These are phyloP conservation scores for Helminthosporium solani DNA, from an alignment of 2,329 filamentous ascomycete genomes.

Conservation along the genomic window DNA sequence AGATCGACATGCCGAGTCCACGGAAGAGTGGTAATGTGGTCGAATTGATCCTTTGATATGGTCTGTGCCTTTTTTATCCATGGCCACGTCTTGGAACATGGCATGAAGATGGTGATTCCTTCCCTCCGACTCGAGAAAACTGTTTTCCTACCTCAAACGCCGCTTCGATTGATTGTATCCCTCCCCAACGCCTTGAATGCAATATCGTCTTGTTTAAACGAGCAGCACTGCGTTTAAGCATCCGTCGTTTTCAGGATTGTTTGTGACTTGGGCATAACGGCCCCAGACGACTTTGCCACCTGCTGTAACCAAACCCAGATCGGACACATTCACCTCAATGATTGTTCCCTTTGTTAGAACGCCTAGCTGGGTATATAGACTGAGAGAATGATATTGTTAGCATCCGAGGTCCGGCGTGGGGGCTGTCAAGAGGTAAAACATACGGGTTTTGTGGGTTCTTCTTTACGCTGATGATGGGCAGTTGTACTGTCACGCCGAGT, in stretches of 20 bases:
- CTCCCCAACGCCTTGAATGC: conserved; percentile 6
- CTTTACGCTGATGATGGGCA: conserved; percentile 66
- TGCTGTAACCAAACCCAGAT: conserved; percentile 86
- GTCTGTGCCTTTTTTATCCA: too few species aligned
- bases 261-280: conserved; percentile 29
- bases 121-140: not conserved
- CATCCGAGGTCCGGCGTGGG: too few species aligned
- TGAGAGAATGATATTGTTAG: too few species aligned
- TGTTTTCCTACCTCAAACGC: not conserved
- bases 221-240: conserved; percentile 42
- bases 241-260: conserved; percentile 41
- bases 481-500: conserved; percentile 81
- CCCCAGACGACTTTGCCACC: conserved; percentile 68
- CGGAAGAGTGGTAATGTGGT: too few species aligned
- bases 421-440: too few species aligned
- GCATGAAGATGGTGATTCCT: too few species aligned
- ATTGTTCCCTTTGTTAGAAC: conserved; percentile 51
- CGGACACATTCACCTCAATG: conserved; percentile 89
- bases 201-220: conserved; percentile 17
- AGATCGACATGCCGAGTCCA: too few species aligned
- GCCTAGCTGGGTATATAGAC: conserved; percentile 74
- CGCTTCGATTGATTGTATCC: not conserved
- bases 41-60: too few species aligned
- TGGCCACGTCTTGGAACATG: too few species aligned
- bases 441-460: conserved; percentile 81